Conservation (phyloP, 2,329 filamentous ascomycete species). For the Pseudogymnoascus sp. region DNA sequence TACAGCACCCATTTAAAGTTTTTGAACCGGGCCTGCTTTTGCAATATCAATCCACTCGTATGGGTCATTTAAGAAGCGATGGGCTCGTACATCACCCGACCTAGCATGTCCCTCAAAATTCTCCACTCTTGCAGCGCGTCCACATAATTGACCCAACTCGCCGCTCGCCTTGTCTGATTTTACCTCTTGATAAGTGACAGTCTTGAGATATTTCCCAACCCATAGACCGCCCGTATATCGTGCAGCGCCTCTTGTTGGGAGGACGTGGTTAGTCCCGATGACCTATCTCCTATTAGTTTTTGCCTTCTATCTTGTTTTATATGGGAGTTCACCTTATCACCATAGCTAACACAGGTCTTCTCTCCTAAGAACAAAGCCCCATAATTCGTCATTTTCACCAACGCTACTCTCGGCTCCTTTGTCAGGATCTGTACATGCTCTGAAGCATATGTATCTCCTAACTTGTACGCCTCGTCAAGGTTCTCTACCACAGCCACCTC, state of each 20-base stretch:
- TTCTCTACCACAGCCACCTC: slow-evolving; percentile 38
- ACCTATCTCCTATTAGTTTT: slow-evolving; percentile 28
- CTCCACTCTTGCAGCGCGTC: slow-evolving; percentile 41
- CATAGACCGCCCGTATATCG: slow-evolving; percentile 46
- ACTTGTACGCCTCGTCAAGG: slow-evolving; percentile 35
- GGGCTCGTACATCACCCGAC: slow-evolving; percentile 42
- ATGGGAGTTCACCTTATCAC: slow-evolving; percentile 38
- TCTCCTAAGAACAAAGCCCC: slow-evolving; percentile 44
- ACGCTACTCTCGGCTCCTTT: slow-evolving; percentile 37
- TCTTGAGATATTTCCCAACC: slow-evolving; percentile 48
- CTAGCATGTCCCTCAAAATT: slow-evolving; percentile 46
- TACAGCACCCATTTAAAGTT: not conserved
- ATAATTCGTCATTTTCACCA: slow-evolving; percentile 45
- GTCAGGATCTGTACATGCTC: slow-evolving; percentile 48
- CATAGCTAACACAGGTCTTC: slow-evolving; percentile 46
- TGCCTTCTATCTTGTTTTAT: not conserved
- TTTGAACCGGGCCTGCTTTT: not conserved
- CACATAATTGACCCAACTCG: slow-evolving; percentile 41
- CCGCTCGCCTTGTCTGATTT: slow-evolving; percentile 36
- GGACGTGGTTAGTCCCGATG: slow-evolving; percentile 48
- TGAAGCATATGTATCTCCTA: slow-evolving; percentile 41
- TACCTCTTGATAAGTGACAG: slow-evolving; percentile 47
- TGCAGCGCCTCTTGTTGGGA: slow-evolving; percentile 41
- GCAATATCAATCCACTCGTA: slow-evolving; percentile 36
- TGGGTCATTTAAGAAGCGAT: slow-evolving; percentile 35